Base-by-base conservation (phyloP, 2,329 filamentous ascomycete species). In the Fusarium sp. region DNA sequence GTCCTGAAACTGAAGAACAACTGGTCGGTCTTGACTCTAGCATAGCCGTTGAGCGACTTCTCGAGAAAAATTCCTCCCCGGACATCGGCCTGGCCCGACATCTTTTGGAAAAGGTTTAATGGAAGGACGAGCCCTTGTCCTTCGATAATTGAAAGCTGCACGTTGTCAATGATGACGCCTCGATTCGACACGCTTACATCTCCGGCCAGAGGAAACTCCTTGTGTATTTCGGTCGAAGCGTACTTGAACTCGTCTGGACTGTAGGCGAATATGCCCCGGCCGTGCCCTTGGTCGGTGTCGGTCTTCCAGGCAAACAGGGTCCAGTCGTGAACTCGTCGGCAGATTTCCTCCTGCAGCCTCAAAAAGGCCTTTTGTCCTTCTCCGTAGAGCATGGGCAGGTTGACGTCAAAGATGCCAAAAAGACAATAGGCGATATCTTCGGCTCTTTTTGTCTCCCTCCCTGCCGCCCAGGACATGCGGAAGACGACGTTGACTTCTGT, bases 351-450 rank as follows among this genome's bases (percentile, higher is more conserved):
- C 16, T 68, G 66, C 3, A 68, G 5, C 6, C 66, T 52, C 37
- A 52, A n/a, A 37, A 68, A 68, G 4, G 66, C 66, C 6, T 64
- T 64, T 4, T 7, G 3, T 2, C 66, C 66, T 16, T 68, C 66
- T 5, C 62, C 66, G 30, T 68, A 68, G 7, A 68, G 45, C 66
- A 68, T 68, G 0, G 66, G 56, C 16, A 68, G 60, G 30, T 66
- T 68, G 25, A 68, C 50, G 14, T 58, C 62, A 9, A 68, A 68
- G 5, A 68, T 65, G 1, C 66, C 66, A 20, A 68, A 58, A 6
- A 68, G 56, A 4, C 66, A 68, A 30, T 68, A 68, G 1, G 66
- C 66, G 5, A 43, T 68, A 6, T 68, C 66, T 30, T 68, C 66
- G 16, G 41, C 9, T 9, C 62, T 45, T 27, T 48, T 48, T 1